A percentile compares a stretch with the other conserved stretches of the same genome.
These are phyloP conservation scores for Globisporangium polare DNA, from an alignment of 352 stramenopile species.

Conservation along the genomic window DNA sequence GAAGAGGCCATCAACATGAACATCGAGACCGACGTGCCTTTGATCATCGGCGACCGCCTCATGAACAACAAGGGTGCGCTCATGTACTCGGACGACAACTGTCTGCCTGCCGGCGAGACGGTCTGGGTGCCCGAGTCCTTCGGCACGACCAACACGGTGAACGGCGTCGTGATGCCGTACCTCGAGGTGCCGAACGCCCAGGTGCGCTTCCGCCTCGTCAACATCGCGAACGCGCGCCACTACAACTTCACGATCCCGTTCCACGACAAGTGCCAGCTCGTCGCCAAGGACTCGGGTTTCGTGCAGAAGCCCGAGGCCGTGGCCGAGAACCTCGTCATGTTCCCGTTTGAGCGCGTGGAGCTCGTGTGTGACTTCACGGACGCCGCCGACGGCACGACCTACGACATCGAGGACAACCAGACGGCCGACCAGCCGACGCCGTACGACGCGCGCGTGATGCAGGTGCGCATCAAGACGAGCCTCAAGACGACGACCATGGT, in stretches of 20 bases:
- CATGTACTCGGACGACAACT: conserved; percentile 71
- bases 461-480: conserved; percentile 43
- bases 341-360: conserved; percentile 55
- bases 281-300: conserved; percentile 65
- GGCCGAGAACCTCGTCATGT: conserved; percentile 31
- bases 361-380: conserved; percentile 55
- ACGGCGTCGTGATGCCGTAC: conserved; percentile 71
- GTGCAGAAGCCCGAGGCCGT: conserved; percentile 30
- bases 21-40: conserved; percentile 52
- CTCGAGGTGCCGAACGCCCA: conserved; percentile 52
- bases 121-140: conserved; percentile 63
- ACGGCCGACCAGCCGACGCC: conserved; percentile 35
- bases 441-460: conserved; percentile 49
- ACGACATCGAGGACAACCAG: conserved; percentile 38
- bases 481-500: conserved; percentile 38
- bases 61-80: conserved; percentile 48
- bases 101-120: conserved; percentile 28
- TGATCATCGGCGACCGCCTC: conserved; percentile 47
- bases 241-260: conserved; percentile 78
- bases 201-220: conserved; percentile 55
- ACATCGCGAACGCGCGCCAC: conserved; percentile 59
- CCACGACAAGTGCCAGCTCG: conserved; percentile 46
- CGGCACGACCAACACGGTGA: conserved; percentile 56
- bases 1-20: conserved; percentile 52
- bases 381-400: conserved; percentile 34